Evolutionary conservation across 1,284 basidiomycete species (phyloP), one percentile per base, ranked within the genome.

Genomic region (Cystobasidium pallidum): DNA sequence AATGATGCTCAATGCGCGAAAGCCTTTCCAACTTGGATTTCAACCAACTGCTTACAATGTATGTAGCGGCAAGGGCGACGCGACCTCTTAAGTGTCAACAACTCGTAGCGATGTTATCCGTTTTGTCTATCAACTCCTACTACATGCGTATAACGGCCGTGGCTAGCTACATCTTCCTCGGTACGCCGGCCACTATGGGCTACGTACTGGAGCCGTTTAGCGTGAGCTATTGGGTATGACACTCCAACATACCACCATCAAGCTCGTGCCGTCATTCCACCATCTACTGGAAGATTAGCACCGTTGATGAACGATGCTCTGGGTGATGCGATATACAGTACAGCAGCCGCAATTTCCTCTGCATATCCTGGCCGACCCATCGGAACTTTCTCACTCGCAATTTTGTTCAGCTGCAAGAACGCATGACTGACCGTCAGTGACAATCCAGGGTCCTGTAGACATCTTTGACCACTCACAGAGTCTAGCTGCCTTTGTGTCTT

Each of bases 271-370:
- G 58, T 41, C 36, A 61, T 41, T 3, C 58, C 58, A 13, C 58
- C 58, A 36, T 61, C 58, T 15, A 61, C 58, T 7, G 58, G 58
- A 13, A 61, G 13, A 61, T 61, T 61, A 10, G 58, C 58, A 45
- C 58, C 58, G 28, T 61, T 61, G 58, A 61, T 61, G 58, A 61
- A 61, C 8, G 58, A 61, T 11, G 58, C 58, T 26, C 58, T 41
- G 13, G 58, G 58, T 13, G 58, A 61, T 13, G 39, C 36, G 8
- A 61, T 36, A 39, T 39, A 61, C 26, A 61, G 58, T 13, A 61
- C 58, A 13, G 58, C 58, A 24, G 58, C 58, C 28, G 58, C 58
- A 24, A 61, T 61, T n/a, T 61, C 58, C n/a, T 61, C 58, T 8
- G 58, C 58, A 26, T 61, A 61, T 4, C 58, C 58, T 41, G 58